phyloP scores from a whole-genome alignment of 2,329 filamentous ascomycete species.

The Talaromyces funiculosus region DNA sequence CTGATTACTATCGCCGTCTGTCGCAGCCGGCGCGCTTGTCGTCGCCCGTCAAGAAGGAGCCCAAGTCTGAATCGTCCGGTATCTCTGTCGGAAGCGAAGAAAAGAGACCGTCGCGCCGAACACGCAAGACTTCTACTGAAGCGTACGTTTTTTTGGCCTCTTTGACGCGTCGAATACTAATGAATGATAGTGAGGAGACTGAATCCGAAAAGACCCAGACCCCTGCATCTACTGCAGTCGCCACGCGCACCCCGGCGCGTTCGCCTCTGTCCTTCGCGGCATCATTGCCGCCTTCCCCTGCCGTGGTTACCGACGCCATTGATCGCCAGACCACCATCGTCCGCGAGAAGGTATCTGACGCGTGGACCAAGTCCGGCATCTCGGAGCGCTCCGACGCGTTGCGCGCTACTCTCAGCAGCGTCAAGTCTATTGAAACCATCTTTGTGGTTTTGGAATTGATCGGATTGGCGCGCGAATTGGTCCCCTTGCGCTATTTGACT shows the following conservation, averaged over 20 bases:
- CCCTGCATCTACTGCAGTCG: slow-evolving; percentile 47
- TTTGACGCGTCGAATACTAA: slow-evolving; percentile 14
- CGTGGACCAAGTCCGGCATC: slow-evolving; percentile 32
- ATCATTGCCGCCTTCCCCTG: slow-evolving; percentile 73
- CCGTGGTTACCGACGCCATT: slow-evolving; percentile 68
- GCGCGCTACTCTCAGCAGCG: slow-evolving; percentile 63
- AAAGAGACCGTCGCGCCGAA: slow-evolving; percentile 30
- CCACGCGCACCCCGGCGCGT: slow-evolving; percentile 28
- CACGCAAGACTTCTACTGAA: slow-evolving; percentile 40
- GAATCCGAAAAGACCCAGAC: slow-evolving; percentile 37
- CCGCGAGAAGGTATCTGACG: slow-evolving; percentile 29
- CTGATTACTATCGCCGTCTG: slow-evolving; percentile 65
- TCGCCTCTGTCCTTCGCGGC: slow-evolving; percentile 51
- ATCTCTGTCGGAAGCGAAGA: slow-evolving; percentile 25
- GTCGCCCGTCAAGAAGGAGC: slow-evolving; percentile 48
- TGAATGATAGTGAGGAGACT: slow-evolving; percentile 19
- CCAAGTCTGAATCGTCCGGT: slow-evolving; percentile 31
- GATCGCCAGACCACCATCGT: slow-evolving; percentile 54
- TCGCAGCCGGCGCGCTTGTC: slow-evolving; percentile 29
- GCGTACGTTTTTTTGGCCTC: slow-evolving; percentile 16
- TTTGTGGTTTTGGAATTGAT: slow-evolving; percentile 65
- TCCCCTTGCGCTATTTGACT: slow-evolving; percentile 67
- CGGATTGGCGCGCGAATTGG: slow-evolving; percentile 62
- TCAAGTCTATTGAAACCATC: slow-evolving; percentile 62
- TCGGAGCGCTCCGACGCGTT: slow-evolving; percentile 53